Percentiles rank a stretch among this genome's conserved stretches.
These are phyloP conservation scores for Aureobasidium sp. DNA, from an alignment of 2,329 filamentous ascomycete genomes.

Conservation along the genomic window DNA sequence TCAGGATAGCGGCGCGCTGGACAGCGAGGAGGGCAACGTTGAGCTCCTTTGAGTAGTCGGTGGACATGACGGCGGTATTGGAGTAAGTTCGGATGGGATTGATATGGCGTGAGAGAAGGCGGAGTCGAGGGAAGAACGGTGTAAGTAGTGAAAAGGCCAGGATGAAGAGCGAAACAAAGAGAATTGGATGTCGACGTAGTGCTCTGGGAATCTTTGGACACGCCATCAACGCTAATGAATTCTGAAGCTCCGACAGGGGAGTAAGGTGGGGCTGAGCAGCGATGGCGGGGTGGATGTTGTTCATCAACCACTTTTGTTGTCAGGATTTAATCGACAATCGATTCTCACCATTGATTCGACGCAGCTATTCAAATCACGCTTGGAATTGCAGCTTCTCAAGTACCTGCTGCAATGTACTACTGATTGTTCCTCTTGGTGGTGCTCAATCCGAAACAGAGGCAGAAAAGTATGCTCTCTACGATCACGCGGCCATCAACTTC, in stretches of 20 bases:
- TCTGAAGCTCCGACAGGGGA: constrained; percentile 11
- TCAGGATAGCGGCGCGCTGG: constrained; percentile 70
- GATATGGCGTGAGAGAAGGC: constrained; percentile 31
- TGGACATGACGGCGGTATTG: constrained; percentile 29
- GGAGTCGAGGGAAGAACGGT: constrained; percentile 36
- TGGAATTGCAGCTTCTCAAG: background rate
- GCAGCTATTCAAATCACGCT: no score
- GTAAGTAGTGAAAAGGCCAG: constrained; percentile 38
- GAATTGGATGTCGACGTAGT: constrained; percentile 8
- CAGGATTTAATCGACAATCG: background rate
- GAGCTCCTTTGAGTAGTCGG: constrained; percentile 68
- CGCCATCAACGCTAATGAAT: constrained; percentile 12
- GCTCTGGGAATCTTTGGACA: background rate
- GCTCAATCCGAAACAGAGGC: background rate
- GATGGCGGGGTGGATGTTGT: background rate
- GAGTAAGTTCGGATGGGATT: constrained; percentile 13
- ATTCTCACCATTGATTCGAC: background rate
- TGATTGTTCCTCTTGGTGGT: no score
- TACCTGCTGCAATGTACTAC: background rate
- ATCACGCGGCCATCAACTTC: background rate
- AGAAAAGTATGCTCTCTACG: background rate
- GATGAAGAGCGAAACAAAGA: constrained; percentile 27
- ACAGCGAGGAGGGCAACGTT: constrained; percentile 81
- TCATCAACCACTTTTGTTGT: background rate
- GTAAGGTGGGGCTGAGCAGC: constrained; percentile 5